These are phyloP conservation scores for Colletotrichum tabaci DNA, from an alignment of 2,329 filamentous ascomycete genomes.

Conservation along the genomic window DNA sequence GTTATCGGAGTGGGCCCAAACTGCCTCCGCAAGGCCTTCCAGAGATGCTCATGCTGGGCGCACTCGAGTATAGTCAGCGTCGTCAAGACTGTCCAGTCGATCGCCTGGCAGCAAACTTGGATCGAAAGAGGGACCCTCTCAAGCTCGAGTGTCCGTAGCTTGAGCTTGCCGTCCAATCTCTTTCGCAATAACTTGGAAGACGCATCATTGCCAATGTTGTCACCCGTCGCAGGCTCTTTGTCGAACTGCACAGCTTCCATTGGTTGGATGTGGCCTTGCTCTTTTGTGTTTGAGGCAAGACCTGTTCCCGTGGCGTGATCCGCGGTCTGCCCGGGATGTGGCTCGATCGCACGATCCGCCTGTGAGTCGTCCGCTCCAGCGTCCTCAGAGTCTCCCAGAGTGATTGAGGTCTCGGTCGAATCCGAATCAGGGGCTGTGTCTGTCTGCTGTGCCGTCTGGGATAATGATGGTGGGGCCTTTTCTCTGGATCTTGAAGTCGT, in stretches of 20 bases:
- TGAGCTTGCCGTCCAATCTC: constrained; percentile 70
- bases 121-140: constrained; percentile 83
- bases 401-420: constrained; percentile 1
- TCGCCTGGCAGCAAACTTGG: constrained; percentile 76
- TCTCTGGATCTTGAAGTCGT: constrained; percentile 36
- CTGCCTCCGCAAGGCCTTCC: constrained; percentile 78
- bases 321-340: neutral
- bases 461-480: constrained; percentile 11
- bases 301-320: neutral
- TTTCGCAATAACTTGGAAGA: constrained; percentile 49
- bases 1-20: constrained; percentile 63
- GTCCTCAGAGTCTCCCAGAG: neutral
- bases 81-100: constrained; percentile 83
- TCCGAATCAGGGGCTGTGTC: neutral
- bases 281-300: neutral
- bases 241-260: neutral
- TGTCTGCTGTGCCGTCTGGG: constrained; percentile 6
- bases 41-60: constrained; percentile 79
- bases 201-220: constrained; percentile 9
- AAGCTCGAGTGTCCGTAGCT: constrained; percentile 80
- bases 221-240: neutral
- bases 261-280: neutral
- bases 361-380: neutral
- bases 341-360: constrained; percentile 11
- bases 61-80: constrained; percentile 83